These are phyloP conservation scores for Haplosporangium sp. DNA, from an alignment of 371 early-diverging fungal genomes.

Conservation along the genomic window DNA sequence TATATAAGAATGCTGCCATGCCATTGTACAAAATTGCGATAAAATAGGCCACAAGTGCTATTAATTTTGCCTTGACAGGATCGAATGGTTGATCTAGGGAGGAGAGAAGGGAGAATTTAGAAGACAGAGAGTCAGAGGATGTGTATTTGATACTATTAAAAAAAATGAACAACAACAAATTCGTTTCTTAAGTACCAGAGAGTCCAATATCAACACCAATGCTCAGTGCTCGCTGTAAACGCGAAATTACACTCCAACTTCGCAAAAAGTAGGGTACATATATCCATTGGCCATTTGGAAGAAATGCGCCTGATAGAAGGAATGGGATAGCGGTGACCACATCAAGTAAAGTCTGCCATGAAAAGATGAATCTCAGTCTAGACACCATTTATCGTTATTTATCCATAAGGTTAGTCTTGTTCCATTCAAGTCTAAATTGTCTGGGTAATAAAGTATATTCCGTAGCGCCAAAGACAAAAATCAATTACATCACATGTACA, in stretches of 20 bases:
- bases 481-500: too few relatives aligned
- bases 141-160: not conserved
- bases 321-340: constrained; percentile 66
- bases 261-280: constrained; percentile 75
- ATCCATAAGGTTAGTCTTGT: constrained; percentile 7
- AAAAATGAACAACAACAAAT: not conserved
- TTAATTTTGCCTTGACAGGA: constrained; percentile 69
- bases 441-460: too few relatives aligned
- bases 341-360: constrained; percentile 66
- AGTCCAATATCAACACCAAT: constrained; percentile 65
- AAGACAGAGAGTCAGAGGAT: too few relatives aligned
- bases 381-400: not conserved
- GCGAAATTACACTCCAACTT: constrained; percentile 67
- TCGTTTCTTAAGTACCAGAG: constrained; percentile 52
- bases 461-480: too few relatives aligned
- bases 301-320: constrained; percentile 60
- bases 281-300: constrained; percentile 63
- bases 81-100: constrained; percentile 61
- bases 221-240: constrained; percentile 70
- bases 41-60: constrained; percentile 71
- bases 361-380: constrained; percentile 56
- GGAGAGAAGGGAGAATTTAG: too few relatives aligned
- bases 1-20: constrained; percentile 77
- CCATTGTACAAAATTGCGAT: constrained; percentile 76
- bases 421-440: not conserved